Evolutionary conservation across 2,329 filamentous ascomycete genomes (phyloP).

Genomic region (Niveomyces coronatus): DNA sequence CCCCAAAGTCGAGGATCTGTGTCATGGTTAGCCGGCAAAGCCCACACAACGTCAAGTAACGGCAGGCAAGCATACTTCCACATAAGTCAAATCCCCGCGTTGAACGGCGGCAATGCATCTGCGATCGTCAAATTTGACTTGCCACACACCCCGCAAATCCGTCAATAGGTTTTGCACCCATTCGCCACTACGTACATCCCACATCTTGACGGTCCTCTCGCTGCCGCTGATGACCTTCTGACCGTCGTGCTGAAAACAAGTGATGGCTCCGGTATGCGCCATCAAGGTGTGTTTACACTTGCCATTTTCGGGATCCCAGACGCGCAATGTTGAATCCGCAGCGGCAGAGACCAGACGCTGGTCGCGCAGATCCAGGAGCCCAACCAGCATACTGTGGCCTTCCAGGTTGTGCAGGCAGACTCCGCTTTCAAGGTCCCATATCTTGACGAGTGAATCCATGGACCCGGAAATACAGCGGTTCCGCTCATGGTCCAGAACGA

Average conservation of each 20-base stretch:
- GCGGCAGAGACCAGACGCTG: conserved; percentile 90
- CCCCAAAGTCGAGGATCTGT: conserved; percentile 94
- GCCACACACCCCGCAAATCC: conserved; percentile 94
- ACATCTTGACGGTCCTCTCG: conserved; percentile 96
- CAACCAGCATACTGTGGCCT: conserved; percentile 85
- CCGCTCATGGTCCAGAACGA: conserved; percentile 82
- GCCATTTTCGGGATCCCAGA: conserved; percentile 93
- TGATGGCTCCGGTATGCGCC: conserved; percentile 94
- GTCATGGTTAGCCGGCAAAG: conserved; percentile 21
- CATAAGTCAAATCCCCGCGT: conserved; percentile 82
- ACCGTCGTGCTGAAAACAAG: conserved; percentile 95
- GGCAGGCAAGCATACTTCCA: conserved; percentile 67
- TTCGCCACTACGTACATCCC: conserved; percentile 87
- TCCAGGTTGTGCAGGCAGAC: conserved; percentile 80
- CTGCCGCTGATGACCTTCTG: conserved; percentile 95
- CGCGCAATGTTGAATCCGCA: conserved; percentile 86
- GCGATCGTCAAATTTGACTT: conserved; percentile 94
- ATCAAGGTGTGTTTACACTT: conserved; percentile 83
- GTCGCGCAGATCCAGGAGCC: conserved; percentile 78
- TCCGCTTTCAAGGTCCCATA: conserved; percentile 89
- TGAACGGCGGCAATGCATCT: conserved; percentile 95
- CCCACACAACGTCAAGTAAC: background rate
- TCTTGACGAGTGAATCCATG: conserved; percentile 97
- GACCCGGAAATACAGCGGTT: conserved; percentile 96
- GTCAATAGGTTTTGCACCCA: conserved; percentile 89